phyloP scores from a whole-genome alignment of 441 rosid species.

The Syzygium syzygioides region DNA sequence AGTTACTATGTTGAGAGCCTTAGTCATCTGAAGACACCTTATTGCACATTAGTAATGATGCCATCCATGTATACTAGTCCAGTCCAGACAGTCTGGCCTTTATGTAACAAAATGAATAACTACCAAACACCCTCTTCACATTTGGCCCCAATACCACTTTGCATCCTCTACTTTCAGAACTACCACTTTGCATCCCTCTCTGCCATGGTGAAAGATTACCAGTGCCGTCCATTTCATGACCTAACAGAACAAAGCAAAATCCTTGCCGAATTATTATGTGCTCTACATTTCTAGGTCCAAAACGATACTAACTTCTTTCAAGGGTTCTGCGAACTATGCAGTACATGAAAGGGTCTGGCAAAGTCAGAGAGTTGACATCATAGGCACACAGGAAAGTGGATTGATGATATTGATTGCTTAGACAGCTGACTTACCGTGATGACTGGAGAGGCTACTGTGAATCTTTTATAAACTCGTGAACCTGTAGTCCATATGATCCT shows the following conservation, averaged over 20 bases:
- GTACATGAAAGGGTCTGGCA: not conserved
- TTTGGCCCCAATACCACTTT: not conserved
- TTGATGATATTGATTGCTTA: not conserved
- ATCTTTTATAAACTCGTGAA: slow-evolving; percentile 75
- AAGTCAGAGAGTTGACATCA: not conserved
- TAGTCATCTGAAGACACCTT: not conserved
- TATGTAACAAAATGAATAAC: not conserved
- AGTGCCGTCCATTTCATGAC: not conserved
- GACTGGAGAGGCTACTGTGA: slow-evolving; percentile 65
- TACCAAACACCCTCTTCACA: not conserved
- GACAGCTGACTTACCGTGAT: slow-evolving; percentile 40
- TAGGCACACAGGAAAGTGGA: not conserved
- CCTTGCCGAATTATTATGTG: not conserved
- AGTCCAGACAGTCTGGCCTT: not conserved
- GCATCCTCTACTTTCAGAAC: not conserved
- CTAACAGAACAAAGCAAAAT: not conserved
- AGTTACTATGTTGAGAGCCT: not conserved
- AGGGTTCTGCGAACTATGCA: not conserved
- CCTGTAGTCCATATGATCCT: slow-evolving; percentile 87
- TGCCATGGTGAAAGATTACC: not conserved
- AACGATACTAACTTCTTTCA: not conserved
- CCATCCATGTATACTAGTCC: not conserved
- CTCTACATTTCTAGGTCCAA: not conserved
- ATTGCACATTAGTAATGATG: not conserved
- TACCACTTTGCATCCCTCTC: not conserved